Base-by-base conservation (phyloP, 139 green algal species). In the Yamagishiella unicocca region DNA sequence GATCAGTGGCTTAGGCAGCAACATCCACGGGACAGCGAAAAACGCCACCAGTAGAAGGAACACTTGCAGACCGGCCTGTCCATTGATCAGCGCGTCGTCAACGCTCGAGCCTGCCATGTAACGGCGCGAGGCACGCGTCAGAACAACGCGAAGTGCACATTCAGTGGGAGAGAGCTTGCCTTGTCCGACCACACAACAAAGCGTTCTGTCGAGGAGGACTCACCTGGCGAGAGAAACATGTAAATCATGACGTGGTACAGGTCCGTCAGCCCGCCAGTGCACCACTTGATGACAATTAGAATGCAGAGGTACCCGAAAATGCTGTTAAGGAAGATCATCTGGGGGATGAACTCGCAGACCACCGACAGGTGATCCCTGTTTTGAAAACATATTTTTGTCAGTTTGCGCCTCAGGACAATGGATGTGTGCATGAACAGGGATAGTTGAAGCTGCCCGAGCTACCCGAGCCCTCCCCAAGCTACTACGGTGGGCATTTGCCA, bases 161-260 rank as follows among this genome's bases (percentile, higher is more conserved):
- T n/a, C n/a, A n/a, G n/a, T n/a, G n/a, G n/a, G n/a, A n/a, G n/a
- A n/a, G n/a, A n/a, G n/a, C n/a, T n/a, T n/a, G n/a, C n/a, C n/a
- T n/a, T n/a, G n/a, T n/a, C n/a, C n/a, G n/a, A n/a, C n/a, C n/a
- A n/a, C n/a, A n/a, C n/a, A n/a, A n/a, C n/a, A n/a, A n/a, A n/a
- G n/a, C n/a, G n/a, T n/a, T n/a, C n/a, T n/a, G n/a, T n/a, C n/a
- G n/a, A n/a, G n/a, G n/a, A n/a, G n/a, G n/a, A n/a, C 95, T 90
- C 61, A 81, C 94, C 94, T 9, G 97, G 97, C 19, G 67, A 88
- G 22, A 99, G 95, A 93, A 99, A 99, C 98, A 99, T 99, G 95
- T 98, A 97, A 93, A 99, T 99, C 92, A 99, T 95, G 64, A 99
- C 94, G 87, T 98, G 96, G 92, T 99, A 99, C 53, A 99, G 95